phyloP scores from a whole-genome alignment of 345 rosid species.

The Melaleuca quinquenervia region DNA sequence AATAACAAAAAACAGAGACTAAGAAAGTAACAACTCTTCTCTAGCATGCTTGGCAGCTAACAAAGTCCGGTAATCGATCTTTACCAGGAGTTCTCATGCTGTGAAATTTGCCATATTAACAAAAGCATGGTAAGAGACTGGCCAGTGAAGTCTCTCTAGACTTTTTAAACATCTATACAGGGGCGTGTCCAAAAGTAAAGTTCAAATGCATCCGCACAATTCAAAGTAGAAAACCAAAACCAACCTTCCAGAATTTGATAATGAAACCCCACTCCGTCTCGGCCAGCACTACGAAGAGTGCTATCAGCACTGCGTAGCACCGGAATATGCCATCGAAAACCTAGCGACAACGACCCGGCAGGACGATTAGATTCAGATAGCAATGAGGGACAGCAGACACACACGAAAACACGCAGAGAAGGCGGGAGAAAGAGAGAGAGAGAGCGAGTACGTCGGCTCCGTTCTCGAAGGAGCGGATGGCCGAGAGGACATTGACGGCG shows the following conservation, averaged over 20 bases:
- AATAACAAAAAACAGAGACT: background rate
- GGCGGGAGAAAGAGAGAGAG: background rate
- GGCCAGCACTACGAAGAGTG: constrained; percentile 52
- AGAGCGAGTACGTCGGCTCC: constrained; percentile 56
- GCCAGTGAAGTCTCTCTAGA: background rate
- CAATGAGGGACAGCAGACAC: background rate
- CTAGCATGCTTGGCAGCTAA: background rate
- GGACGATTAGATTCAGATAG: background rate
- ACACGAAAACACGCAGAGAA: background rate
- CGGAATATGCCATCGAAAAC: constrained; percentile 87
- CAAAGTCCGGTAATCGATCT: background rate
- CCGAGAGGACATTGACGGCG: constrained; percentile 79
- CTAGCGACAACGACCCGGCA: constrained; percentile 7
- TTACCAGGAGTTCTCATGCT: background rate
- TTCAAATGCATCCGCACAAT: background rate
- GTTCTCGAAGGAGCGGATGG: constrained; percentile 56
- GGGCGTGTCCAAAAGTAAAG: background rate
- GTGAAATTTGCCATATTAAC: background rate
- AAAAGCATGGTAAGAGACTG: background rate
- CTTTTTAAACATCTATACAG: background rate
- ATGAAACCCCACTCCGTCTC: constrained; percentile 94
- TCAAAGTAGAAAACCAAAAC: background rate
- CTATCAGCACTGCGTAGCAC: constrained; percentile 77
- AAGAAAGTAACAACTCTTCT: background rate
- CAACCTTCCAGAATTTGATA: constrained; percentile 55